These are phyloP conservation scores for Claviceps digitariae DNA, from an alignment of 2,329 filamentous ascomycete genomes.

Conservation along the genomic window DNA sequence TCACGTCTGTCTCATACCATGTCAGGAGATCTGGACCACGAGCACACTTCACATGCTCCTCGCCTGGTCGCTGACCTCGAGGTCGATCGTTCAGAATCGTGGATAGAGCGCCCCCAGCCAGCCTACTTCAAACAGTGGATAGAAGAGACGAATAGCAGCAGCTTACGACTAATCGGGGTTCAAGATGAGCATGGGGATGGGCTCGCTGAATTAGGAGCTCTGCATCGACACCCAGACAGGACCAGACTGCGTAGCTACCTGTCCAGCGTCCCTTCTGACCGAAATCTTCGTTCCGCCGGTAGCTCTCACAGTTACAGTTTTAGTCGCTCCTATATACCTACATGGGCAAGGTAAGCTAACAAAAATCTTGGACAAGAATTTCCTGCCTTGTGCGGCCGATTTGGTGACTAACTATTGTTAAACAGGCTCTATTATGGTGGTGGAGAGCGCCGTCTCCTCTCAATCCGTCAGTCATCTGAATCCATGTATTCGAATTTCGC, in stretches of 20 bases:
- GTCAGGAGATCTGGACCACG: conserved; percentile 35
- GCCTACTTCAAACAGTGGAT: conserved; percentile 26
- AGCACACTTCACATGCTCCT: conserved; percentile 9
- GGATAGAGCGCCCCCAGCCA: conserved; percentile 34
- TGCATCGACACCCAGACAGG: conserved; percentile 39
- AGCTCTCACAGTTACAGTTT: conserved; percentile 36
- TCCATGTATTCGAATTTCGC: conserved; percentile 32
- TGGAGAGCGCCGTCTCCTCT: conserved; percentile 43
- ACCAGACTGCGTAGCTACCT: conserved; percentile 38
- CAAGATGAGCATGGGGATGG: conserved; percentile 53
- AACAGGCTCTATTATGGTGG: conserved; percentile 56
- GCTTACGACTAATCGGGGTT: conserved; percentile 35
- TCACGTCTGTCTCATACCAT: conserved; percentile 31
- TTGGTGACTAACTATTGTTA: background rate
- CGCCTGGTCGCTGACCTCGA: background rate
- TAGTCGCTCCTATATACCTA: conserved; percentile 30
- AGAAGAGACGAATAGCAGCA: conserved; percentile 21
- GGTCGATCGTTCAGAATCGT: background rate
- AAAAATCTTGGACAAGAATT: conserved; percentile 9
- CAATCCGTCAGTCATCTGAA: conserved; percentile 28
- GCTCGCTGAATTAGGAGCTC: conserved; percentile 42
- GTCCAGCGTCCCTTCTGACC: conserved; percentile 34
- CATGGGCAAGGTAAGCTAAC: conserved; percentile 37
- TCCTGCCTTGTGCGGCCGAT: conserved; percentile 4
- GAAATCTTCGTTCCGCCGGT: conserved; percentile 36